phyloP scores from a whole-genome alignment of 1,284 basidiomycete genomes.

The Leucoagaricus sp. region DNA sequence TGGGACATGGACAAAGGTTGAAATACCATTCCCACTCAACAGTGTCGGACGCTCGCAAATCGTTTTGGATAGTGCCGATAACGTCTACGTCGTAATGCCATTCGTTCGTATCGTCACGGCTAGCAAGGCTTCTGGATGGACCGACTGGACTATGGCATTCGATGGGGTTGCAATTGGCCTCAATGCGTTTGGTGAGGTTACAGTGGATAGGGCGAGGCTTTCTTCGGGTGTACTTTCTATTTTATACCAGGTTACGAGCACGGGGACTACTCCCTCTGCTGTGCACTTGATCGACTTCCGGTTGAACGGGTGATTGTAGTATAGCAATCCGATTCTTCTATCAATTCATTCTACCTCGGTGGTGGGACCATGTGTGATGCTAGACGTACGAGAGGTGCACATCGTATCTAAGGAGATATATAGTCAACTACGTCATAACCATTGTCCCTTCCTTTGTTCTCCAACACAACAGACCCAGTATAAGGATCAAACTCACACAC shows the following conservation, averaged over 20 bases:
- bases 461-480: too few relatives aligned
- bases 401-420: too few relatives aligned
- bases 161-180: conserved; percentile 38
- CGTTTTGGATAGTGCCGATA: conserved; percentile 39
- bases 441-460: too few relatives aligned
- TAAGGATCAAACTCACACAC: too few relatives aligned
- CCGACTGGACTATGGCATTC: conserved; percentile 44
- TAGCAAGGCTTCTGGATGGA: conserved; percentile 41
- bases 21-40: conserved; percentile 42
- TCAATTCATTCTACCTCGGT: too few relatives aligned
- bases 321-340: background rate
- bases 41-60: conserved; percentile 45
- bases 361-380: too few relatives aligned
- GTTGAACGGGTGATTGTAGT: conserved; percentile 21
- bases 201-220: conserved; percentile 40
- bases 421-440: too few relatives aligned
- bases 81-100: conserved; percentile 42
- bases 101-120: conserved; percentile 42
- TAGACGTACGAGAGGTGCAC: too few relatives aligned
- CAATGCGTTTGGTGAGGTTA: conserved; percentile 45
- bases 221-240: conserved; percentile 38
- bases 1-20: conserved; percentile 41
- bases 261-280: conserved; percentile 39
- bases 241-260: conserved; percentile 41
- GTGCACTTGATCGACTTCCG: conserved; percentile 39